Evolutionary conservation across 2,329 filamentous ascomycete genomes (phyloP), one percentile per base, ranked within the genome.

Genomic region (Exophiala bonariae): DNA sequence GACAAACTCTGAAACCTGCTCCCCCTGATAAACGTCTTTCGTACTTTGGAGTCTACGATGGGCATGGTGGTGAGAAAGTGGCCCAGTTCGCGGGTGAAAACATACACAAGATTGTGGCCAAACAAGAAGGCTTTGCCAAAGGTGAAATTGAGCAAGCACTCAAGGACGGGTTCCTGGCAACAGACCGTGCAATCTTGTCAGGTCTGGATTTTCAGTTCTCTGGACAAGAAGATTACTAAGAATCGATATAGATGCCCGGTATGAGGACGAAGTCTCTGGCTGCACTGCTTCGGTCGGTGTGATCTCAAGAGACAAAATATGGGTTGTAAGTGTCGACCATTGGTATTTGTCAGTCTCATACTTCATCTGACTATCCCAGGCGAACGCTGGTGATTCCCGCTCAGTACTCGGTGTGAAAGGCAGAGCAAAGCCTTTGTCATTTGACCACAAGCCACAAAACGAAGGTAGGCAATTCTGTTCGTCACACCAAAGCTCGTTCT

Each of bases 401-500:
- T 89, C 86, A 65, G 93, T 99, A 19, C 74, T 99, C 57, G 93
- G 93, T 61, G 89, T 99, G 64, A 99, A 97, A 76, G 93, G 93
- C 58, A 83, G 93, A 62, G 93, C 93, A 59, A 99, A 97, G 76
- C 93, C 93, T 42, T 79, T 99, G 51, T 99, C 93, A n/a, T 95
- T 95, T 66, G 93, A 99, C 69, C 93, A 99, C 78, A 99, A 99
- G 75, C 93, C 93, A 33, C 91, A 96, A 69, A 96, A 97, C 61
- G 93, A 99, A 80, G 89, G 90, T 95, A 66, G 47, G 64, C 44
- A 23, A 41, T 62, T 19, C 23, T 18, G 22, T 17, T 30, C 18
- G 16, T 19, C n/a, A 4, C 10, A 17, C n/a, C 26, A 23, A 37
- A n/a, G 43, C 38, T 22, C 35, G 19, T 57, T 37, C 49, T 58